Conservation (phyloP, 306 rosid genomes). For the Rubus parviflorus region DNA sequence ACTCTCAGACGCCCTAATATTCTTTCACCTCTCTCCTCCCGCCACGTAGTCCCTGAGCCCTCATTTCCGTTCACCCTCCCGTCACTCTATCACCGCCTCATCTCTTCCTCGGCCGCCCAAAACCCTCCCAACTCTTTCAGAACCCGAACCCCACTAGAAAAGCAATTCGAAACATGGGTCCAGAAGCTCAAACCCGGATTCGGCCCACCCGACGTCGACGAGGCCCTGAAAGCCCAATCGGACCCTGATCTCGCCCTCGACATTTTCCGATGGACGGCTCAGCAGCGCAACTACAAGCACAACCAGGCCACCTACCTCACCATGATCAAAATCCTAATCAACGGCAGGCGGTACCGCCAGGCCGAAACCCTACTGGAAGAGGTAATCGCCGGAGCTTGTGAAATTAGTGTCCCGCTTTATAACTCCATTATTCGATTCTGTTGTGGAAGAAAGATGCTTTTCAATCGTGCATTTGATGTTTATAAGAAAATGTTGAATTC, state of each 20-base stretch:
- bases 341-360: constrained; percentile 50
- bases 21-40: constrained; percentile 10
- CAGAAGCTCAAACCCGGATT: constrained; percentile 82
- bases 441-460: constrained; percentile 55
- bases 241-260: constrained; percentile 93
- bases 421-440: constrained; percentile 73
- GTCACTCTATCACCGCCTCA: constrained; percentile 13
- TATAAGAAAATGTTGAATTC: constrained; percentile 77
- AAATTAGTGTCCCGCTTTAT: constrained; percentile 59
- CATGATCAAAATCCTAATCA: constrained; percentile 52
- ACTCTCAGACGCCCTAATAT: constrained; percentile 20
- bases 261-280: constrained; percentile 93
- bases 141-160: constrained; percentile 71
- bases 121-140: constrained; percentile 19
- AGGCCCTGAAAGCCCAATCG: constrained; percentile 61
- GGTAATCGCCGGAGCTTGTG: constrained; percentile 85
- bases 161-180: constrained; percentile 81
- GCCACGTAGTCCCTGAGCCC: neutral
- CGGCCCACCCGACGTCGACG: constrained; percentile 58
- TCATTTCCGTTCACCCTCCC: neutral
- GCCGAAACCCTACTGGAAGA: constrained; percentile 85
- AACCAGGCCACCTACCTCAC: constrained; percentile 61
- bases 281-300: constrained; percentile 80
- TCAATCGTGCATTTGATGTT: constrained; percentile 72
- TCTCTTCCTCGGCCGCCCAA: constrained; percentile 26